Percentiles rank a stretch among this genome's conserved stretches.
Evolutionary conservation across 352 stramenopile species (phyloP).

Genomic region (Globisporangium abappressorium): DNA sequence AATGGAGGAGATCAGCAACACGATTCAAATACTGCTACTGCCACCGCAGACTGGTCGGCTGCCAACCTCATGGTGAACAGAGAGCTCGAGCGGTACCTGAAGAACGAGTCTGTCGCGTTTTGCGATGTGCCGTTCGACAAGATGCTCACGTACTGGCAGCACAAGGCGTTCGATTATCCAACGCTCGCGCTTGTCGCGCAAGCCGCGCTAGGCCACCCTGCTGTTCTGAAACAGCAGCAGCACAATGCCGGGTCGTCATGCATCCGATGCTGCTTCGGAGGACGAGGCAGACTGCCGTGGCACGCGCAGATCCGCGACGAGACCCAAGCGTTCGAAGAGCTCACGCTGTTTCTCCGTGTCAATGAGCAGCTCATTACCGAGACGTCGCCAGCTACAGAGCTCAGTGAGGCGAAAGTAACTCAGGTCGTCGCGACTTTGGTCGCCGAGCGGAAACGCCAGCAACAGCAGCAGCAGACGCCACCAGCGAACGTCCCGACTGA

Average conservation of each 20-base stretch:
- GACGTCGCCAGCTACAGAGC: neutral
- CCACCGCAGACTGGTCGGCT: neutral
- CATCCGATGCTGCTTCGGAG: constrained; percentile 13
- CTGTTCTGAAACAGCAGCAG: neutral
- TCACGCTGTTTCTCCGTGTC: constrained; percentile 10
- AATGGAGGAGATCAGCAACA: neutral
- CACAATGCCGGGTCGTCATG: neutral
- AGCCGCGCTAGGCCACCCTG: constrained; percentile 7
- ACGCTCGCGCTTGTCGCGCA: constrained; percentile 18
- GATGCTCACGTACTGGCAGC: constrained; percentile 22
- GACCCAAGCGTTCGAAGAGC: constrained; percentile 10
- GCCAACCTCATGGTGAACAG: constrained; percentile 3
- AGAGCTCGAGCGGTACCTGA: constrained; percentile 22
- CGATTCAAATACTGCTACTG: neutral
- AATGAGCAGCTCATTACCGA: constrained; percentile 9
- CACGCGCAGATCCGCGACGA: constrained; percentile 6
- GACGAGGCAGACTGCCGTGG: neutral
- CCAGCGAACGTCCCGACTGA: neutral
- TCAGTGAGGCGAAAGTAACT: constrained; percentile 2
- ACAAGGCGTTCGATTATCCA: constrained; percentile 26
- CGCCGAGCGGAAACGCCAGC: constrained; percentile 3
- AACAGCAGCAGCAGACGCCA: neutral
- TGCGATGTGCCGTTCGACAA: constrained; percentile 20
- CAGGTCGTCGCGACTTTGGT: constrained; percentile 8
- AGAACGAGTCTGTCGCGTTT: constrained; percentile 21